Evolutionary conservation across 2,329 filamentous ascomycete genomes (phyloP).

Genomic region (Tricladium varicosporioides): DNA sequence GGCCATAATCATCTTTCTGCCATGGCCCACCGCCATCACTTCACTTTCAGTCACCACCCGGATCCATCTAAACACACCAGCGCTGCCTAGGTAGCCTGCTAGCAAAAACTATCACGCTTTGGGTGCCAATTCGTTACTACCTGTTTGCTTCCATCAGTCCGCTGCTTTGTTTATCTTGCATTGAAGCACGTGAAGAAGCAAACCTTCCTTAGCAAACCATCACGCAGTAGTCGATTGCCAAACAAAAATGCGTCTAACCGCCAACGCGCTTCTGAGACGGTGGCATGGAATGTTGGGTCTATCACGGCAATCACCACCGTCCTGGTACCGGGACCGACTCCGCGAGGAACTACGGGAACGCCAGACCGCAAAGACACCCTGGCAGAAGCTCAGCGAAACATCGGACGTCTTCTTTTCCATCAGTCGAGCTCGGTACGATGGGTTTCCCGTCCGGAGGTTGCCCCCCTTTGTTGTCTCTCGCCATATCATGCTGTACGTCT

Average conservation of each 20-base stretch:
- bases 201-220: too few species aligned
- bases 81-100: too few species aligned
- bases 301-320: constrained; percentile 30
- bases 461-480: constrained; percentile 14
- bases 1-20: too few species aligned
- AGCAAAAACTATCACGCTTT: too few species aligned
- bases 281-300: constrained; percentile 31
- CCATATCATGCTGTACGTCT: constrained; percentile 30
- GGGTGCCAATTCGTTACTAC: too few species aligned
- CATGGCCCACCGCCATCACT: too few species aligned
- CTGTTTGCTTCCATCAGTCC: too few species aligned
- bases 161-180: too few species aligned
- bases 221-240: too few species aligned
- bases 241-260: constrained; percentile 1
- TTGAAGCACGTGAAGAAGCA: too few species aligned
- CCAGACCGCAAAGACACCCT: constrained; percentile 28
- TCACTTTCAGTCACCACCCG: too few species aligned
- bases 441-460: constrained; percentile 29
- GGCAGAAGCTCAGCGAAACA: constrained; percentile 36
- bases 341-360: constrained; percentile 33
- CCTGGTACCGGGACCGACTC: constrained; percentile 32
- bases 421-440: constrained; percentile 37
- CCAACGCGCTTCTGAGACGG: constrained; percentile 9
- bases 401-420: constrained; percentile 39
- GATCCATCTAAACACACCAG: too few species aligned